Conservation (phyloP, 2,329 filamentous ascomycete genomes). For the Pyrenochaeta sp. region DNA sequence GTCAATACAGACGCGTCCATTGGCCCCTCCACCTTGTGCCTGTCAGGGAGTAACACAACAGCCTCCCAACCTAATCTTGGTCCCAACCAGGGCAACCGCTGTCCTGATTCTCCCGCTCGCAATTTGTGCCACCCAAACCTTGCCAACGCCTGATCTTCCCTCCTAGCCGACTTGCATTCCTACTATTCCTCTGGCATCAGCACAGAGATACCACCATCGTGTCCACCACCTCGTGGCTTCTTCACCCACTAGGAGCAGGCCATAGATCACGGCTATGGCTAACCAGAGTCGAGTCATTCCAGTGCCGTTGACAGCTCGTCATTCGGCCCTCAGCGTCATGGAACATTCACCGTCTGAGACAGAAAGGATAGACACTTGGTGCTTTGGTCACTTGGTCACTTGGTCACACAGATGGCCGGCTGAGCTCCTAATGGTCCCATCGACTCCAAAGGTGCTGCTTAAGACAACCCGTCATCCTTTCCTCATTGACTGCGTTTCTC, state of each 20-base stretch:
- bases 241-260: conserved; percentile 3
- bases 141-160: neutral
- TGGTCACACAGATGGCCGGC: conserved; percentile 33
- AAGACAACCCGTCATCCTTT: neutral
- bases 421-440: conserved; percentile 8
- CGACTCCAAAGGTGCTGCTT: conserved; percentile 1
- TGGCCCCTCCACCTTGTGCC: neutral
- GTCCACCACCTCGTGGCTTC: conserved; percentile 13
- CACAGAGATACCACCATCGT: neutral
- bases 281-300: neutral
- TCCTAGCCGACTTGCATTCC: neutral
- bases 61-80: conserved; percentile 25
- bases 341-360: conserved; percentile 18
- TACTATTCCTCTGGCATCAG: neutral
- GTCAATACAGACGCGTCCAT: neutral
- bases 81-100: conserved; percentile 14
- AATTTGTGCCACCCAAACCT: neutral
- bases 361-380: conserved; percentile 19
- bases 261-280: neutral
- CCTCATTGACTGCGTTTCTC: neutral
- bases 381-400: conserved; percentile 29
- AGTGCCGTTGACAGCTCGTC: neutral
- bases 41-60: conserved; percentile 25
- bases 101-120: neutral
- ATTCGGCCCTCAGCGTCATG: neutral